Evolutionary conservation across 176 grass and related monocot species (phyloP), one percentile per base, ranked within the genome.

Genomic region (Alopecurus myosuroides): DNA sequence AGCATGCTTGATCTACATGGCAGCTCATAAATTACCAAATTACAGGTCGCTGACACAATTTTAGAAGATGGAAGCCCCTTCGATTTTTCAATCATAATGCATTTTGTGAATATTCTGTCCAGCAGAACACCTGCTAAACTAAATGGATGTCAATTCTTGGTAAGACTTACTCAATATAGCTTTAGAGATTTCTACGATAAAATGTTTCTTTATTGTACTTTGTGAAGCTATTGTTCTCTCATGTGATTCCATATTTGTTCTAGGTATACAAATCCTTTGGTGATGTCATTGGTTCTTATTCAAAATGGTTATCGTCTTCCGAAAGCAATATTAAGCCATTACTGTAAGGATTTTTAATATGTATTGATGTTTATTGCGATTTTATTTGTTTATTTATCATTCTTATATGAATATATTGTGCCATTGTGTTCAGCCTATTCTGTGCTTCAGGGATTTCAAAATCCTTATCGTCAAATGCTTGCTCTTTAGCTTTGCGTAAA

Each of bases 221-320:
- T 69, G 39, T 89, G 71, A 74, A 79, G 57, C 48, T 87, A 85
- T 78, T 74, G 44, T 79, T 75, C 29, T 87, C 25, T 82, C 17
- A 28, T 81, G 7, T 31, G 34, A 79, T 95, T 69, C 79, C 35
- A 13, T 77, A 80, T 85, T 49, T 77, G 22, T 82, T 83, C 35
- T 78, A 98, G 96, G 91, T 98, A 31, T 95, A 95, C 77, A 98
- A 95, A 94, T 90, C 96, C 1, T 87, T 95, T 57, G 96, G 89
- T 74, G 91, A 98, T 71, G 93, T 98, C 48, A 85, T 98, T 88
- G 89, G 89, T 69, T 98, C 96, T 50, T 98, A 95, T 84, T 95
- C 96, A 45, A 98, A 95, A 89, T 95, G 91, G 96, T 76, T 98
- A 73, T 90, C 86, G 6, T 94, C 88, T 87, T 85, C 81, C 34